Base-by-base conservation (phyloP, 352 stramenopile species). In the Phytophthora aleatoria region DNA sequence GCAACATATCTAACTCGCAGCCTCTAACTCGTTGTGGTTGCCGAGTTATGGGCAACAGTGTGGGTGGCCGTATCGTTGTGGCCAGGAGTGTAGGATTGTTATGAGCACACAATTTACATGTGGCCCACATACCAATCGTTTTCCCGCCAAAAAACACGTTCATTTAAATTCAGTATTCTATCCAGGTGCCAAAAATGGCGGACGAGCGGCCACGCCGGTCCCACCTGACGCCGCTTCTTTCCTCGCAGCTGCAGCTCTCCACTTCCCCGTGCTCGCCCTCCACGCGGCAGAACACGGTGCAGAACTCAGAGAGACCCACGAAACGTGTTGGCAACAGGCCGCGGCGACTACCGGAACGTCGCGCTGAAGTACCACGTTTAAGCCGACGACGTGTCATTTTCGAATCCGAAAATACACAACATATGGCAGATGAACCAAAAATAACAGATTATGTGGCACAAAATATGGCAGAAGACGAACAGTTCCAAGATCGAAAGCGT, bases 371-470 rank as follows among this genome's bases (percentile, higher is more conserved):
- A 30, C 41, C 41, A 50, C 49, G 44, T 42, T 42, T 36, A 31
- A 48, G 45, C 4, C 63, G 45, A 27, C 35, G 48, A 64, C 26
- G 66, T 26, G 55, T 41, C 26, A 69, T 70, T 74, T 74, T 74
- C 24, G 20, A 62, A 27, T 16, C 27, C 43, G 31, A 53, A 51
- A 57, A 48, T 43, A 43, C 44, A 13, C 4, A 45, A 30, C 31
- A 57, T 33, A 33, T 44, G 10, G 49, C 24, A 20, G 41, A 50
- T 16, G 20, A 48, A 30, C 6, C 36, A 41, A 11, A 51, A 56
- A 42, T 27, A 50, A 3, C 10, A n/a, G 35, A 41, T 41, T 16
- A 16, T 41, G 35, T 41, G 35, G 35, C 30, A 57, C 47, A 3
- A 53, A 28, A 39, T 52, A n/a, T 59, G 47, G 45, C 31, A 12